Evolutionary conservation across 2,329 filamentous ascomycete genomes (phyloP).

Genomic region (Exophiala lecanii-corni): DNA sequence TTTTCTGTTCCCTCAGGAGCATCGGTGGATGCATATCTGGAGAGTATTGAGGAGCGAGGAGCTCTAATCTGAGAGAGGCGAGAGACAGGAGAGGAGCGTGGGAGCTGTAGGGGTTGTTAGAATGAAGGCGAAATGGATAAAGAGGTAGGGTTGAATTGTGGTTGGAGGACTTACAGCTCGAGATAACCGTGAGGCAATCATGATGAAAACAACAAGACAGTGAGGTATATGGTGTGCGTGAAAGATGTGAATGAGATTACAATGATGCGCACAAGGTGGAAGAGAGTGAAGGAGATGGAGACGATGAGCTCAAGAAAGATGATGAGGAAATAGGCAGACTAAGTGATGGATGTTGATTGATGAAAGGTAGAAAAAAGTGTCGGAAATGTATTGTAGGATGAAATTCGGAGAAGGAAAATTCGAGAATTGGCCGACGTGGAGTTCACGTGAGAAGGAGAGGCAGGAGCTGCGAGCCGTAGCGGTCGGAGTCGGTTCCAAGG

Average conservation of each 20-base stretch:
- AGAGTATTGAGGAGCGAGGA: slow-evolving; percentile 67
- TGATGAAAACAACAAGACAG: slow-evolving; percentile 29
- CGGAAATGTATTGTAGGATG: no score
- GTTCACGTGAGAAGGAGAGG: no score
- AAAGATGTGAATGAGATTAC: slow-evolving; percentile 16
- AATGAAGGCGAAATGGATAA: slow-evolving; percentile 10
- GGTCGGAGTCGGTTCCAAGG: no score
- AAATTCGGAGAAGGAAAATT: no score
- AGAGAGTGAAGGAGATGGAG: slow-evolving; percentile 29
- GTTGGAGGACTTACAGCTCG: slow-evolving; percentile 62
- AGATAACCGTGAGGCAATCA: slow-evolving; percentile 68
- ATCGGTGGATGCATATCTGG: slow-evolving; percentile 72
- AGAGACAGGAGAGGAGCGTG: slow-evolving; percentile 67
- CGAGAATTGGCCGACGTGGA: no score
- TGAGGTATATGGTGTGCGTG: slow-evolving; percentile 19
- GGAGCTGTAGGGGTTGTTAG: slow-evolving; percentile 53
- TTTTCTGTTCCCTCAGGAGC: slow-evolving; percentile 60
- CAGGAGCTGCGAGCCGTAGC: no score
- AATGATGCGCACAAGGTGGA: slow-evolving; percentile 10
- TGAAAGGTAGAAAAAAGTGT: slow-evolving; percentile 10
- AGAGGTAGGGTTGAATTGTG: no score
- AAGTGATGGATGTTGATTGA: neutral
- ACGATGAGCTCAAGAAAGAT: slow-evolving; percentile 19
- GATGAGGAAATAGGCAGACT: slow-evolving; percentile 6
- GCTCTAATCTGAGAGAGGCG: slow-evolving; percentile 66